Evolutionary conservation across 768 basidiomycete genomes (phyloP), one percentile per base, ranked within the genome.

Genomic region (Boletus insuetus): DNA sequence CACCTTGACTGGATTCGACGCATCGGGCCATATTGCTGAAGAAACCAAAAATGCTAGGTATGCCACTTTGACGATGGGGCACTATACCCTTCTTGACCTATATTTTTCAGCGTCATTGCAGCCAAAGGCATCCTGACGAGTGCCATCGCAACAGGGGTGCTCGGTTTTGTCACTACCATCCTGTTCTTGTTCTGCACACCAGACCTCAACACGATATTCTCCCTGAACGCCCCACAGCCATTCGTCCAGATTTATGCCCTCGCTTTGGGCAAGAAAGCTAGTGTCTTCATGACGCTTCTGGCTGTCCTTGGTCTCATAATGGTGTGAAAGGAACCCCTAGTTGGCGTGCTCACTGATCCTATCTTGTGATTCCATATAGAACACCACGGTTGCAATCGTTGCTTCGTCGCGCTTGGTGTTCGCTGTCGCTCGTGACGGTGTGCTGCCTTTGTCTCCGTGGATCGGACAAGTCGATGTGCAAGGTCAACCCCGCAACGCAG

Each of bases 371-470:
- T 17, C 22, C 4, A 4, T 62, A 92, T 62, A 92, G 89, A 94
- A 90, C 69, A 93, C 93, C 1, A 91, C 87, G 59, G 82, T 95
- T 42, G 83, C 90, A 17, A 85, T 96, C 53, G 91, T 95, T 19
- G 94, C 94, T 2, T 83, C 92, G 13, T 94, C 92, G 13, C 83
- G 94, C 5, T 80, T 97, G 26, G 80, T 97, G 39, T 97, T 90
- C 64, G 94, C 94, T 10, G 89, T 97, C 43, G 94, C 94, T n/a
- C 86, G 94, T 50, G 94, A 97, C 62, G 94, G 94, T 29, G 91
- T 95, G 0, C 76, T 97, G 12, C 94, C 94, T 1, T 68, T 90
- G 45, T 93, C 90, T 0, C 56, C 73, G 13, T 96, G 93, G 94
- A 88, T 97, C 49, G 85, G 89, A 42, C 73, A 78, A 56, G 89